Conservation (phyloP, 2,329 filamentous ascomycete genomes). For the Hypoxylon sp. region DNA sequence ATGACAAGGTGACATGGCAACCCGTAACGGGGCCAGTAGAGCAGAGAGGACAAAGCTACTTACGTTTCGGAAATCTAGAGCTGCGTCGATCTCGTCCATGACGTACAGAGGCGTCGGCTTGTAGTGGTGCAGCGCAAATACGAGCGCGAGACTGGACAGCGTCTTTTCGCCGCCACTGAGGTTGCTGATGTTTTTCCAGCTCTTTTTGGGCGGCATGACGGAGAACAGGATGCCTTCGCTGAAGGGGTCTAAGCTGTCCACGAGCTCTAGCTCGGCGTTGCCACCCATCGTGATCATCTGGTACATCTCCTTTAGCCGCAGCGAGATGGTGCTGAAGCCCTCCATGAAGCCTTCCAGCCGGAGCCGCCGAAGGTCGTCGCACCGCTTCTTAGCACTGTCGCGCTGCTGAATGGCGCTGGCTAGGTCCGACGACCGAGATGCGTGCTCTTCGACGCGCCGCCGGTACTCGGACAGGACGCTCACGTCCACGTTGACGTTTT, state of each 20-base stretch:
- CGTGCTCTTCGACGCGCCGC: constrained; percentile 83
- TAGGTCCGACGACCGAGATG: constrained; percentile 82
- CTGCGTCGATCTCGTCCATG: constrained; percentile 99
- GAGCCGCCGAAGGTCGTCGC: constrained; percentile 88
- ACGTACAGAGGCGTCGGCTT: constrained; percentile 97
- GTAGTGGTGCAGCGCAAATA: constrained; percentile 98
- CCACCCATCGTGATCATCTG: constrained; percentile 99
- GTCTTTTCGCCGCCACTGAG: constrained; percentile 97
- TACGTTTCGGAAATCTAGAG: constrained; percentile 96
- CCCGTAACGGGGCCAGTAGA: neutral
- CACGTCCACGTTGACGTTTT: constrained; percentile 87
- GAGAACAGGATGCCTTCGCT: constrained; percentile 96
- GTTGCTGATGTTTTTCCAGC: constrained; percentile 99
- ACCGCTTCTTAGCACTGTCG: constrained; percentile 88
- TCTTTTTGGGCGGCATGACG: constrained; percentile 99
- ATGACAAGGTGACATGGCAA: neutral
- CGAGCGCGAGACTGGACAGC: constrained; percentile 86
- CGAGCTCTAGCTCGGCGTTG: constrained; percentile 95
- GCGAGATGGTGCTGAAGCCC: constrained; percentile 91
- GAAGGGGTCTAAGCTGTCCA: constrained; percentile 95
- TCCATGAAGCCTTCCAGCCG: constrained; percentile 98
- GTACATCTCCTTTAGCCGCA: constrained; percentile 99
- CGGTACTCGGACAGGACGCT: constrained; percentile 89
- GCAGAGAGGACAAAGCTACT: constrained; percentile 63
- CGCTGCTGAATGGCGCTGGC: constrained; percentile 78